Evolutionary conservation across 1,284 basidiomycete species (phyloP).

Genomic region (Trichosporon coremiiforme): DNA sequence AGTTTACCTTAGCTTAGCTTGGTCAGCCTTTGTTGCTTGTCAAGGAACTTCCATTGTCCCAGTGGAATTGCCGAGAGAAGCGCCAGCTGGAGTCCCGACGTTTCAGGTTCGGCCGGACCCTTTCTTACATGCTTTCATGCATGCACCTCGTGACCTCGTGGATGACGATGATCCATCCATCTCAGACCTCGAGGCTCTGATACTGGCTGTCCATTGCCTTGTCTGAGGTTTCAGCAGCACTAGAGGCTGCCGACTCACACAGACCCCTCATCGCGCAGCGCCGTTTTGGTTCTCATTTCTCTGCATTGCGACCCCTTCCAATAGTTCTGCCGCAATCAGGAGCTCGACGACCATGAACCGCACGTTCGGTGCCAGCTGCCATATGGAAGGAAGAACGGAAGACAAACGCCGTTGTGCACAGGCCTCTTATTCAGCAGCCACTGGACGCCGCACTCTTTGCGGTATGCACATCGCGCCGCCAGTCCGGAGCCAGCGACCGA

Average conservation of each 20-base stretch:
- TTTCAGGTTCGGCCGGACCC: background rate
- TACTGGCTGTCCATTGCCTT: no score
- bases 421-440: slow-evolving; percentile 1
- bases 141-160: background rate
- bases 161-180: no score
- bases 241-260: no score
- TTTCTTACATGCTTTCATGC: background rate
- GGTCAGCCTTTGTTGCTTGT: background rate
- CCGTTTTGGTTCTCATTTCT: no score
- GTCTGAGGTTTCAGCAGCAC: no score
- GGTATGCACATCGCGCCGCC: background rate
- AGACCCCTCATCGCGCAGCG: no score
- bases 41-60: background rate
- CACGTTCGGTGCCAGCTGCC: background rate
- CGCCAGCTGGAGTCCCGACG: background rate
- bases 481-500: background rate
- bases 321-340: no score
- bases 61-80: background rate
- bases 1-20: background rate
- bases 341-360: background rate
- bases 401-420: background rate
- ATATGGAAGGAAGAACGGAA: background rate
- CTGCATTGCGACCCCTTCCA: no score
- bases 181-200: no score
- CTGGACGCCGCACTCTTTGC: background rate